A percentile compares a stretch with the other conserved stretches of the same genome.
Conservation (phyloP, 2,329 filamentous ascomycete genomes). For the Beauveria caledonica region DNA sequence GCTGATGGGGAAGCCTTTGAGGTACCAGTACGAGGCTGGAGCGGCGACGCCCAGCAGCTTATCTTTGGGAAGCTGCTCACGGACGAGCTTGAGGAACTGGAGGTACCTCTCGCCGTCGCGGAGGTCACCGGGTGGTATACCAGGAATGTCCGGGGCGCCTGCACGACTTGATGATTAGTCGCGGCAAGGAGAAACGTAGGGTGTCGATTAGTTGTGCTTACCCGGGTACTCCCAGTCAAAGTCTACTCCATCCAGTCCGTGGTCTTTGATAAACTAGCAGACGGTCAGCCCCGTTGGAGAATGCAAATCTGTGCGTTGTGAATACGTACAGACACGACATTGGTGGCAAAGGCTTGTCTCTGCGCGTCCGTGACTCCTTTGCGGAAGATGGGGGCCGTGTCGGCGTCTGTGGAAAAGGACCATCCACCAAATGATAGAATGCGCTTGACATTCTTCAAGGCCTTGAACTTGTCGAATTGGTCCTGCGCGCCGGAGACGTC, state of each 20-base stretch:
- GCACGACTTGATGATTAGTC: not conserved
- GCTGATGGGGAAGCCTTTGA: constrained; percentile 36
- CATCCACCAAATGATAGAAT: constrained; percentile 38
- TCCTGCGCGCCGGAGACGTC: constrained; percentile 14
- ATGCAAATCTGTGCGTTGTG: not conserved
- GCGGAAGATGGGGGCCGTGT: constrained; percentile 29
- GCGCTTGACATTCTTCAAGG: constrained; percentile 19
- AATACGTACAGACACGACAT: constrained; percentile 15
- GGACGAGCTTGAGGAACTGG: constrained; percentile 19
- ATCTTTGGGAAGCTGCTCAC: constrained; percentile 10
- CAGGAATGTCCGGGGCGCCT: constrained; percentile 17
- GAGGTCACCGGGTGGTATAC: constrained; percentile 17
- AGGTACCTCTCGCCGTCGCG: constrained; percentile 26
- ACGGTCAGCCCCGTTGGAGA: not conserved
- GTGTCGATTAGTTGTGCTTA: not conserved
- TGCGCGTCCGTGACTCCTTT: constrained; percentile 18
- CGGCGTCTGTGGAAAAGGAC: constrained; percentile 29
- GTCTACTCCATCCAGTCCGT: constrained; percentile 26
- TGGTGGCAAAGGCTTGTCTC: constrained; percentile 24
- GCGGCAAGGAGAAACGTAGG: not conserved
- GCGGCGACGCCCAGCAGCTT: constrained; percentile 18
- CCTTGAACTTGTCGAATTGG: constrained; percentile 22
- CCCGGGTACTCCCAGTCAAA: constrained; percentile 22
- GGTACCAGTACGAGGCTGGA: constrained; percentile 35
- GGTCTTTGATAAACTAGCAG: constrained; percentile 25